A percentile compares a stretch with the other conserved stretches of the same genome.
These are phyloP conservation scores for Penicillium waksmanii DNA, from an alignment of 495 filamentous ascomycete genomes.

Conservation along the genomic window DNA sequence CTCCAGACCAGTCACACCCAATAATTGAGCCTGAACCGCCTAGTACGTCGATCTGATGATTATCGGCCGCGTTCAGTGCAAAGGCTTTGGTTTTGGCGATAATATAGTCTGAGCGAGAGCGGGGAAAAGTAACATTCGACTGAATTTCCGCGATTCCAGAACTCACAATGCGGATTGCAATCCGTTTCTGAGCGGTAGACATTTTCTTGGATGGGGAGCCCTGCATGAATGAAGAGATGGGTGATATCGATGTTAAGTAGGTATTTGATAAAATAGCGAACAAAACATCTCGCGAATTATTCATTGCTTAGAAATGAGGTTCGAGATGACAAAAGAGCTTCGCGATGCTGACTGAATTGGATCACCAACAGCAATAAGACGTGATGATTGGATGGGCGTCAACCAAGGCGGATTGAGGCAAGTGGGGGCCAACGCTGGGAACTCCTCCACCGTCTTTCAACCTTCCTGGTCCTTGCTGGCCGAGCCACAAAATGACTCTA, in stretches of 20 bases:
- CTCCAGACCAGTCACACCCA: not conserved
- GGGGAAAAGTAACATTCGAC: slow-evolving; percentile 15
- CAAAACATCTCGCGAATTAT: not conserved
- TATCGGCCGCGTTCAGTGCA: not conserved
- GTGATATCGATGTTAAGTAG: too few species aligned
- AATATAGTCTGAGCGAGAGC: slow-evolving; percentile 35
- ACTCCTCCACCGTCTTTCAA: not conserved
- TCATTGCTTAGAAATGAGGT: not conserved
- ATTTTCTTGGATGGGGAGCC: not conserved
- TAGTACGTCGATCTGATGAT: not conserved
- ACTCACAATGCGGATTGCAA: not conserved
- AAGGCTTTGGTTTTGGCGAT: slow-evolving; percentile 42
- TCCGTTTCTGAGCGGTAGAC: not conserved
- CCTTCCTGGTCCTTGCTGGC: not conserved
- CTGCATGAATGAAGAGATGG: too few species aligned
- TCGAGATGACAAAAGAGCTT: not conserved
- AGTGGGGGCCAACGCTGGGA: not conserved
- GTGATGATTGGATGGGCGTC: not conserved
- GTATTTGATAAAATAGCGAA: not conserved
- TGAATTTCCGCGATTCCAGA: slow-evolving; percentile 1
- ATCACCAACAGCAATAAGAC: not conserved
- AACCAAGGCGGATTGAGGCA: not conserved
- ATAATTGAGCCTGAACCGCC: not conserved
- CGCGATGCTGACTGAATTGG: not conserved
- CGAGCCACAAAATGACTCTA: not conserved